Conservation (phyloP, 192 early-diverging fungal species). For the Anaeromyces robustus region DNA sequence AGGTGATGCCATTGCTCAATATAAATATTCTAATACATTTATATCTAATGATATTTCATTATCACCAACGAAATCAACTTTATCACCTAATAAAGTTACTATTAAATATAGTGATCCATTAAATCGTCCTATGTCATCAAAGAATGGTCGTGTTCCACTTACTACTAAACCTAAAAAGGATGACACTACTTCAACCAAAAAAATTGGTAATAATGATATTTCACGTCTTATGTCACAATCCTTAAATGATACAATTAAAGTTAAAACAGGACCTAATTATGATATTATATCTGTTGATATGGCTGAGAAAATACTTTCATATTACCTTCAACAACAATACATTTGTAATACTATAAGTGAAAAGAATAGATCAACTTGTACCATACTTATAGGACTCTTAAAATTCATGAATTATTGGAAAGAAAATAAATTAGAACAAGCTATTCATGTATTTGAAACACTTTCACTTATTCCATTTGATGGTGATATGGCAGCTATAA, state of each 20-base stretch:
- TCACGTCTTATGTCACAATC: not conserved
- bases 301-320: conserved; percentile 21
- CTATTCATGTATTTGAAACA: conserved; percentile 35
- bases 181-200: conserved; percentile 2
- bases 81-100: conserved; percentile 2
- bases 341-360: conserved; percentile 20
- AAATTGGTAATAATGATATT: not conserved
- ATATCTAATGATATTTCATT: not conserved
- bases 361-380: conserved; percentile 32
- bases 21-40: not conserved
- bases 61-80: not conserved
- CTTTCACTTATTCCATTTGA: conserved; percentile 48
- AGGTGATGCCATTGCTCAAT: conserved; percentile 25
- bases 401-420: conserved; percentile 39
- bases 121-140: not conserved
- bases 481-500: conserved; percentile 32
- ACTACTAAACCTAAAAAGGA: not conserved
- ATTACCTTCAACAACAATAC: conserved; percentile 26
- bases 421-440: conserved; percentile 35
- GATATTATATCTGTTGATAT: conserved; percentile 3
- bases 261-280: not conserved
- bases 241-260: not conserved
- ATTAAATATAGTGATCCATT: not conserved
- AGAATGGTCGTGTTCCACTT: not conserved
- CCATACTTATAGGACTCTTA: conserved; percentile 32